phyloP scores from a whole-genome alignment of 257 asterid species.

The Hygrophila difformis region DNA sequence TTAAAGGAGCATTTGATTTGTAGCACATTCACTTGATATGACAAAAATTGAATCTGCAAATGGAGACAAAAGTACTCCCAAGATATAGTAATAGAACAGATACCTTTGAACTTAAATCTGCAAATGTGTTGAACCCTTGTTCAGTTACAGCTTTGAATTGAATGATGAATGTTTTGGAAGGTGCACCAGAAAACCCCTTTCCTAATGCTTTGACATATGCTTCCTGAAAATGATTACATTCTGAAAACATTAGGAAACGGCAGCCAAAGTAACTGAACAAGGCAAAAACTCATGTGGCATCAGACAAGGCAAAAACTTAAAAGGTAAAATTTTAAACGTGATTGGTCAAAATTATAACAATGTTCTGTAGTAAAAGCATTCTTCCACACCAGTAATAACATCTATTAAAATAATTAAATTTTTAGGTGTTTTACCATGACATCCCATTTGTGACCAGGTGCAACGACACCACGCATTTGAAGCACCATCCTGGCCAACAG shows the following conservation, averaged over 20 bases:
- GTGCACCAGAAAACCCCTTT: slow-evolving; percentile 81
- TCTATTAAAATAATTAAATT: neutral
- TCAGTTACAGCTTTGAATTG: slow-evolving; percentile 16
- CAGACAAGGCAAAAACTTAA: too few relatives aligned
- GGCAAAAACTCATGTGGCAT: too few relatives aligned
- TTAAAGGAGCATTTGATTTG: too few relatives aligned
- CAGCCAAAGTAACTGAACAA: too few relatives aligned
- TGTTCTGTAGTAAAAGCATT: too few relatives aligned
- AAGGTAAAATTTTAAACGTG: too few relatives aligned
- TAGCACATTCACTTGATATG: too few relatives aligned
- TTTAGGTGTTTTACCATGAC: slow-evolving; percentile 18
- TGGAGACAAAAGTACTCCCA: too few relatives aligned
- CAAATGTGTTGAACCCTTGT: slow-evolving; percentile 11
- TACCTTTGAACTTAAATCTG: slow-evolving; percentile 40
- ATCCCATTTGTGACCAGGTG: slow-evolving; percentile 24
- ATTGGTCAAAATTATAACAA: too few relatives aligned
- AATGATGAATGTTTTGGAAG: slow-evolving; percentile 73
- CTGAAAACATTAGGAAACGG: too few relatives aligned
- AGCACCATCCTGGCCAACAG: slow-evolving; percentile 23
- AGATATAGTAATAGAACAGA: neutral
- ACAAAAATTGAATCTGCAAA: too few relatives aligned
- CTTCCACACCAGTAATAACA: too few relatives aligned
- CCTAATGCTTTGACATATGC: slow-evolving; percentile 95
- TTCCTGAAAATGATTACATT: slow-evolving; percentile 66
- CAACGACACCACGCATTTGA: slow-evolving; percentile 22